These are phyloP conservation scores for Saccharomyces hybrid DNA, from an alignment of 1,139 yeast genomes.

Conservation along the genomic window DNA sequence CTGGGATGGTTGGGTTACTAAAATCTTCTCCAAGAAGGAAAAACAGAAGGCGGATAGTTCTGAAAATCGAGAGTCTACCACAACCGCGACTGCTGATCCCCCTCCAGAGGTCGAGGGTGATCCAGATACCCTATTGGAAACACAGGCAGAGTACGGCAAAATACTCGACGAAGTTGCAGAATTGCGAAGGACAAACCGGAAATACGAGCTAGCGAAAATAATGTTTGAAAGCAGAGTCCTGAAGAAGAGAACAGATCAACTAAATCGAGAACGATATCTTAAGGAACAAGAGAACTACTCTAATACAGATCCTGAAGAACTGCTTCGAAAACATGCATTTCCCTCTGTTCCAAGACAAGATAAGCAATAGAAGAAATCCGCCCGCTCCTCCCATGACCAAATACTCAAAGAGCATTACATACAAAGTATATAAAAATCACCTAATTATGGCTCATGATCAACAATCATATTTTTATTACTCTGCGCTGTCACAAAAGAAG, in stretches of 20 bases:
- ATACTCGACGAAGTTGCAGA: slow-evolving; percentile 24
- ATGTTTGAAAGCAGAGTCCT: slow-evolving; percentile 48
- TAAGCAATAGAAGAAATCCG: not conserved
- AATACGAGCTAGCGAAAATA: slow-evolving; percentile 44
- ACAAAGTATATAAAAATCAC: not conserved
- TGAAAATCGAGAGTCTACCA: slow-evolving; percentile 19
- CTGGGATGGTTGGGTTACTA: slow-evolving; percentile 35
- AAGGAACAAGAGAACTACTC: slow-evolving; percentile 25
- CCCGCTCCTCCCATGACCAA: not conserved
- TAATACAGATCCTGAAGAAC: too few species aligned
- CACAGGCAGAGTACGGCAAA: slow-evolving; percentile 28
- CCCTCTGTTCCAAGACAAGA: slow-evolving; percentile 46
- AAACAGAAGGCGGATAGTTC: slow-evolving; percentile 17
- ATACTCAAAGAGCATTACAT: not conserved
- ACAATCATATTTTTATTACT: not conserved
- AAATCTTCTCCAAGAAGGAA: slow-evolving; percentile 25
- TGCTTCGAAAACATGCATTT: slow-evolving; percentile 42
- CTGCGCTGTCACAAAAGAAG: not conserved
- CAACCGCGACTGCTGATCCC: not conserved
- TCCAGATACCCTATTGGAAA: not conserved
- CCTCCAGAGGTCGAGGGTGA: not conserved
- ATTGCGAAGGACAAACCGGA: slow-evolving; percentile 36
- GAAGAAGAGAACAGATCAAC: slow-evolving; percentile 36
- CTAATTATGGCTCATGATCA: not conserved
- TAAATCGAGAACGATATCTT: slow-evolving; percentile 30